A percentile compares a stretch with the other conserved stretches of the same genome.
These are phyloP conservation scores for Diaporthe sp. DNA, from an alignment of 2,329 filamentous ascomycete species.

Conservation along the genomic window DNA sequence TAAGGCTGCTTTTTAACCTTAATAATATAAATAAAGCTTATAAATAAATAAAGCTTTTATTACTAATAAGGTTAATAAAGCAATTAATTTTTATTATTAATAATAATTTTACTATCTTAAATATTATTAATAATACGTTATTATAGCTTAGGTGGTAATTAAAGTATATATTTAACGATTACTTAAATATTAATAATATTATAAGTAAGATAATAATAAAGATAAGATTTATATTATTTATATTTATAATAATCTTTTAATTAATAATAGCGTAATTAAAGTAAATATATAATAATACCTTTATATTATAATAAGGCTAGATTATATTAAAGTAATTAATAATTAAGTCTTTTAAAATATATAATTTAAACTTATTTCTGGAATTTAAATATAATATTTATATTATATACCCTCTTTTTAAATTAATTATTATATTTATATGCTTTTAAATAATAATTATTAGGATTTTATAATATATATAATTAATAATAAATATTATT, in stretches of 20 bases:
- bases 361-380: too few relatives aligned
- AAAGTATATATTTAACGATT: background rate
- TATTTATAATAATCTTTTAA: background rate
- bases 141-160: background rate
- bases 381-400: too few relatives aligned
- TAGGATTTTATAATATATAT: too few relatives aligned
- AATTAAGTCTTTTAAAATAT: too few relatives aligned
- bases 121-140: background rate
- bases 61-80: background rate
- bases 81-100: background rate
- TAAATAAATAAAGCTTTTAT: background rate
- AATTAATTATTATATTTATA: too few relatives aligned
- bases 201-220: background rate
- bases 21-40: background rate
- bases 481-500: too few relatives aligned
- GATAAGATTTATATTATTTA: background rate
- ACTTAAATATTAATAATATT: background rate
- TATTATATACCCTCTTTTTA: too few relatives aligned
- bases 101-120: background rate
- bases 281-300: too few relatives aligned
- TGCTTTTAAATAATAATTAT: too few relatives aligned
- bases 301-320: too few relatives aligned
- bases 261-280: background rate
- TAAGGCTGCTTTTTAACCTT: background rate
- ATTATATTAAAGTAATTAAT: too few relatives aligned